Evolutionary conservation across 2,329 filamentous ascomycete genomes (phyloP).

Genomic region (Lithohypha guttulata): DNA sequence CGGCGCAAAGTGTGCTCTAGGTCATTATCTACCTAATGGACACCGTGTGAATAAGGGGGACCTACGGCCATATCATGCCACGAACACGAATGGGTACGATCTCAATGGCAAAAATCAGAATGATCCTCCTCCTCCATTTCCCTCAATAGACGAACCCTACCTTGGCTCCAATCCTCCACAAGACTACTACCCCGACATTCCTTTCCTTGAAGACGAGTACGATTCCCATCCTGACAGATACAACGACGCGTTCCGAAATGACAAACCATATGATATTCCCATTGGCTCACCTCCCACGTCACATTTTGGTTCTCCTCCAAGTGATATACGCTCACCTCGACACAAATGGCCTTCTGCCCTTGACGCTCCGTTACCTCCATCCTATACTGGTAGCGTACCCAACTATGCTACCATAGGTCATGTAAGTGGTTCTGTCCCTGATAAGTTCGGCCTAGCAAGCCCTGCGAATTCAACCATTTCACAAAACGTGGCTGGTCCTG

Average conservation of each 20-base stretch:
- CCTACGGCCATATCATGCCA: constrained; percentile 37
- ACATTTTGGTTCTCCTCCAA: constrained; percentile 73
- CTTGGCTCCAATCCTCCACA: neutral
- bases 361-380: constrained; percentile 84
- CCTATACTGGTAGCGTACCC: constrained; percentile 89
- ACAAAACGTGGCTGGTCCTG: constrained; percentile 49
- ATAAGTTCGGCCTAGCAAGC: constrained; percentile 80
- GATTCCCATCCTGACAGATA: constrained; percentile 25
- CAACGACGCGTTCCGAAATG: constrained; percentile 19
- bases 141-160: constrained; percentile 42
- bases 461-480: constrained; percentile 61
- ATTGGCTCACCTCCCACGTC: constrained; percentile 49
- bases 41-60: constrained; percentile 72
- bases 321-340: constrained; percentile 67
- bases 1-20: constrained; percentile 91
- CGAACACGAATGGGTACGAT: constrained; percentile 24
- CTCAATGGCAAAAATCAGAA: constrained; percentile 48
- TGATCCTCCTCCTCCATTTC: constrained; percentile 53
- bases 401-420: constrained; percentile 82
- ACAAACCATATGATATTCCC: constrained; percentile 39
- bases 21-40: constrained; percentile 89
- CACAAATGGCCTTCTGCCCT: constrained; percentile 69
- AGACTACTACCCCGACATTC: constrained; percentile 31
- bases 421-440: constrained; percentile 84
- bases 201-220: constrained; percentile 33